phyloP scores from a whole-genome alignment of 2,329 filamentous ascomycete species.

The Trichoderma polysporum region DNA sequence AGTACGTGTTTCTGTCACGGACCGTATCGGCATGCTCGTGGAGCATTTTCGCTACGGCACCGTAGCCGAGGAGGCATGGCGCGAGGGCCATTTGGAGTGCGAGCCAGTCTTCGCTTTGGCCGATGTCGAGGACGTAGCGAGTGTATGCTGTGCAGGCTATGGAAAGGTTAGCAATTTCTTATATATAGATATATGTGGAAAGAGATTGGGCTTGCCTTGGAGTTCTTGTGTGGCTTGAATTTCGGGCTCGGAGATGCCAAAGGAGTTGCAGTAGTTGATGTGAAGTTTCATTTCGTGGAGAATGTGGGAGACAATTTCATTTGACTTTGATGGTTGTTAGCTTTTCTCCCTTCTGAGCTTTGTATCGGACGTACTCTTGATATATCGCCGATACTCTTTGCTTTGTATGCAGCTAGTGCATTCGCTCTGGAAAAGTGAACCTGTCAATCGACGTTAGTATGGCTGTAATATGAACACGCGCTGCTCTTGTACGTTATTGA shows the following conservation, averaged over 20 bases:
- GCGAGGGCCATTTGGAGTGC: constrained; percentile 81
- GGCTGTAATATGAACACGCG: fast-evolving
- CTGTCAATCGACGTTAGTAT: constrained; percentile 39
- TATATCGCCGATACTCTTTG: constrained; percentile 71
- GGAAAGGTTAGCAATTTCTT: not conserved
- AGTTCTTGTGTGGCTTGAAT: constrained; percentile 74
- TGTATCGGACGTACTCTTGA: constrained; percentile 54
- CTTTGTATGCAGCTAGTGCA: constrained; percentile 82
- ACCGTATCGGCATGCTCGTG: constrained; percentile 60
- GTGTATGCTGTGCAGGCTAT: constrained; percentile 78
- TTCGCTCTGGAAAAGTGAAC: constrained; percentile 86
- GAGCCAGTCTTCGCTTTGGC: constrained; percentile 83
- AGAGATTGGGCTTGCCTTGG: constrained; percentile 52
- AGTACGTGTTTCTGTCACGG: constrained; percentile 71
- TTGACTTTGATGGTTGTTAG: constrained; percentile 31
- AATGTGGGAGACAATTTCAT: constrained; percentile 70
- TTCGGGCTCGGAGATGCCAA: constrained; percentile 71
- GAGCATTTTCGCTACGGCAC: constrained; percentile 71
- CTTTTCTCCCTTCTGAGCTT: not conserved
- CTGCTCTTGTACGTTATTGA: not conserved
- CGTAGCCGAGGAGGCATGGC: constrained; percentile 88
- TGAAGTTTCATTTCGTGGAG: constrained; percentile 79
- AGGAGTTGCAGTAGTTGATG: constrained; percentile 75
- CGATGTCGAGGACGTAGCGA: constrained; percentile 83
- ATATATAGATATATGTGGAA: not conserved